phyloP scores from a whole-genome alignment of 345 rosid species.

The Jatropha curcas region DNA sequence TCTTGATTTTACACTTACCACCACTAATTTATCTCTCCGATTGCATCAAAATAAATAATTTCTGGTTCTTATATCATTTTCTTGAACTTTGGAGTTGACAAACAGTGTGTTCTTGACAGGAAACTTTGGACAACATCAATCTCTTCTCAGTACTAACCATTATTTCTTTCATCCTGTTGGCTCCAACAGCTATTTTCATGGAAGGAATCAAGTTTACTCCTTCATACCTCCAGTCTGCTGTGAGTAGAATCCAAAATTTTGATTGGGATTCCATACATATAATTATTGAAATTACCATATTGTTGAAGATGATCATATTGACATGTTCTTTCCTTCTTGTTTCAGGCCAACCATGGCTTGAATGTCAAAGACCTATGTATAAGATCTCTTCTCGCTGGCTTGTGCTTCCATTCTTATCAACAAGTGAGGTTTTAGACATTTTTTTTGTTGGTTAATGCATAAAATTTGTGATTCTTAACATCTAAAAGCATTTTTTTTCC shows the following conservation, averaged over 20 bases:
- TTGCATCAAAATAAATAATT: neutral
- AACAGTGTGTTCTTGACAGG: slow-evolving; percentile 42
- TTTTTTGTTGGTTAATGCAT: neutral
- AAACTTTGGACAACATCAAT: slow-evolving; percentile 77
- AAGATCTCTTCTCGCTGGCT: slow-evolving; percentile 63
- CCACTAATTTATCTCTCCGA: neutral
- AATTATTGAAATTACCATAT: too few relatives aligned
- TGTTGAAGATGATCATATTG: neutral
- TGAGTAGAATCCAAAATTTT: slow-evolving; percentile 35
- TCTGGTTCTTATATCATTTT: neutral
- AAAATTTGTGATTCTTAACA: too few relatives aligned
- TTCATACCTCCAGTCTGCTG: slow-evolving; percentile 59
- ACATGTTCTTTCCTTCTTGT: slow-evolving; percentile 4
- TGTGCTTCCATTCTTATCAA: slow-evolving; percentile 79
- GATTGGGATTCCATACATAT: neutral
- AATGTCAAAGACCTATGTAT: slow-evolving; percentile 50
- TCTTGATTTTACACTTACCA: neutral
- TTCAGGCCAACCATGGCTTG: slow-evolving; percentile 65
- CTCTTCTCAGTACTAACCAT: slow-evolving; percentile 79
- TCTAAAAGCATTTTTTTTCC: neutral
- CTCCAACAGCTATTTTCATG: slow-evolving; percentile 59
- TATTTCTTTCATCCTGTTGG: slow-evolving; percentile 62
- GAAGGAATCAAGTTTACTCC: slow-evolving; percentile 76
- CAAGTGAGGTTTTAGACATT: slow-evolving; percentile 44
- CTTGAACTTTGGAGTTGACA: neutral